A percentile compares a stretch with the other conserved stretches of the same genome.
Evolutionary conservation across 2,329 filamentous ascomycete species (phyloP).

Genomic region (Elsinoe batatas): DNA sequence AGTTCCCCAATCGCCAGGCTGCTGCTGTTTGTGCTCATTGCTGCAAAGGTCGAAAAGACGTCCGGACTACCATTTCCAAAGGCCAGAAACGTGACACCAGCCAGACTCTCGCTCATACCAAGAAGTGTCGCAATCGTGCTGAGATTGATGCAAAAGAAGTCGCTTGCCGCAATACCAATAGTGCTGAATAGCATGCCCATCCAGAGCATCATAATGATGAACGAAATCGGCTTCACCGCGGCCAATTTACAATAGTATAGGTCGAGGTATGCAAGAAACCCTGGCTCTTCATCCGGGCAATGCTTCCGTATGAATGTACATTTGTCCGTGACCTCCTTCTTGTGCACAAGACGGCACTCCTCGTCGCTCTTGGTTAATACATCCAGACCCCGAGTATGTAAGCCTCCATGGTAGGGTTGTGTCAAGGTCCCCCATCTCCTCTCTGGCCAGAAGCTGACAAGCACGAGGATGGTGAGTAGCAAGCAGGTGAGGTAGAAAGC

Average conservation of each 20-base stretch:
- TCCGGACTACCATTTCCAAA: conserved; percentile 98
- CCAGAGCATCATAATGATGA: conserved; percentile 70
- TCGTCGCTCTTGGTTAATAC: conserved; percentile 23
- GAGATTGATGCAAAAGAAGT: conserved; percentile 96
- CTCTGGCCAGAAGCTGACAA: conserved; percentile 11
- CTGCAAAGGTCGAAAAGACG: conserved; percentile 96
- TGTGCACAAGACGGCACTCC: conserved; percentile 68
- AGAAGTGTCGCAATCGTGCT: conserved; percentile 83
- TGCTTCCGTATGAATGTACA: conserved; percentile 77
- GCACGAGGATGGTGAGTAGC: conserved; percentile 13
- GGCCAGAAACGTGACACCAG: conserved; percentile 90
- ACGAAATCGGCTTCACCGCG: conserved; percentile 63
- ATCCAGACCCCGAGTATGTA: conserved; percentile 2
- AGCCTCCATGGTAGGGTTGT: neutral
- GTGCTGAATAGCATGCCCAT: conserved; percentile 85
- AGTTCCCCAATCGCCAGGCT: conserved; percentile 92
- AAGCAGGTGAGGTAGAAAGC: conserved; percentile 17
- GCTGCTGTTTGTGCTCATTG: conserved; percentile 95
- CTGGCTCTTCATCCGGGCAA: conserved; percentile 81
- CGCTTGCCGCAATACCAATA: conserved; percentile 93
- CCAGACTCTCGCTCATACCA: conserved; percentile 90
- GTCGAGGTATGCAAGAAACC: conserved; percentile 76
- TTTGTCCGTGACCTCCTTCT: conserved; percentile 54
- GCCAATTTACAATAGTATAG: conserved; percentile 80
- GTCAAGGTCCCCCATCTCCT: neutral